Evolutionary conservation across 352 stramenopile species (phyloP), one percentile per base, ranked within the genome.

Genomic region (Globisporangium spiculum): DNA sequence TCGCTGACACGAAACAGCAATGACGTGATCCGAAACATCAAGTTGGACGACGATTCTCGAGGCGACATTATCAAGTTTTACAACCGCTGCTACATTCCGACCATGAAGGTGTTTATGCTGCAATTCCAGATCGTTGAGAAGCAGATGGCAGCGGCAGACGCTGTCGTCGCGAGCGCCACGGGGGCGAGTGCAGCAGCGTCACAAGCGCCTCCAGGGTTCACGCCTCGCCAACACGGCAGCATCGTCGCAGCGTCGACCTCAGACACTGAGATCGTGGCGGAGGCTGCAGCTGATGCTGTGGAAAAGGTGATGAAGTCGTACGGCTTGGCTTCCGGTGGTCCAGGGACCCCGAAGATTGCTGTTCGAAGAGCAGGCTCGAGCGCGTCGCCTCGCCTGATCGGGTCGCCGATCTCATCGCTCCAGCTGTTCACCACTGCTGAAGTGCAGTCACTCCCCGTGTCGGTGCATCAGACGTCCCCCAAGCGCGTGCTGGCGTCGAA

Each of bases 21-120:
- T 59, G 83, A 89, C 38, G 73, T 93, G n/a, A 92, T 92, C 12
- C 79, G 87, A n/a, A 81, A 83, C 30, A 93, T 96, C 66, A 87
- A 88, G 60, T 70, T 95, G 7, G 85, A 94, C 41, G 71, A 78
- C 46, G 58, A 84, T 48, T 77, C 76, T 6, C 76, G 76, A n/a
- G 88, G 88, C 36, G 86, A 96, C 62, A 92, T 96, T 65, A 94
- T 96, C 75, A 94, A 93, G 75, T 96, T 95, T 60, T 96, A 96
- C 77, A 96, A 94, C 63, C 76, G 84, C 12, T 93, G 84, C 70
- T 95, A 84, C 66, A 91, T 95, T 66, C 77, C 84, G 3, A 75
- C 80, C 1, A 92, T 96, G 86, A 96, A 96, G 66, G 74, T 86
- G 14, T 94, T 96, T 52, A 77, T 96, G 69, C 77, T 96, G 20